Base-by-base conservation (phyloP, 2,329 filamentous ascomycete species). In the Calonectria multiphialidica region DNA sequence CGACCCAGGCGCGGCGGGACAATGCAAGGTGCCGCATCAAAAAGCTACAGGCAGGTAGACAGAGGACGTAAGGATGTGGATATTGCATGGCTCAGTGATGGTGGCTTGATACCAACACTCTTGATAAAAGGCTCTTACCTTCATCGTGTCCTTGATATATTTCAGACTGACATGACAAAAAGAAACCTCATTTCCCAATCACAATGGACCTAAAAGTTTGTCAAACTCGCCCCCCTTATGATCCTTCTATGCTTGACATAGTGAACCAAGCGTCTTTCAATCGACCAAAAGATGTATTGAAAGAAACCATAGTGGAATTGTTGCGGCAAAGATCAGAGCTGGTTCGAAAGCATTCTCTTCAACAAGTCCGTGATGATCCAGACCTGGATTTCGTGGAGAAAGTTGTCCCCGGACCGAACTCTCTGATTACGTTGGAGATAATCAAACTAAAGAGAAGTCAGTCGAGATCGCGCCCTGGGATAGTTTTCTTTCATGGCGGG, bases 401-500 rank as follows among this genome's bases (percentile, higher is more conserved):
- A 57, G 21, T 12, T 15, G n/a, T 57, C n/a, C 30, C 50, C 12
- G 30, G 50, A 8, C 3, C 30, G 16, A 57, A 57, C 8, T 57
- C 50, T 21, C 30, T 9, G 12, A 37, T 57, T 5, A 37, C 10
- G 30, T 18, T 57, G 10, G 50, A 57, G 12, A 37, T 57, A 35
- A 21, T 57, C n/a, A 33, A 10, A 37, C 21, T 12, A 15, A 57
- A 35, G n/a, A 18, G 9, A 37, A 57, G 30, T 10, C 44, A 64
- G 28, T 28, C 23, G 13, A 53, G 23, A 13, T 18, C 50, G 15
- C 61, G 62, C 10, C 63, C 70, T 0, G 73, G 71, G 0, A 64
- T 74, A 4, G 9, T 74, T 0, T 68, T 68, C 21, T 28, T 74
- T 2, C 73, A 74, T 13, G 73, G 71, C 0, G 73, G 73, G 0